Base-by-base conservation (phyloP, 2,329 filamentous ascomycete genomes). In the Aspergillus fijiensis region DNA sequence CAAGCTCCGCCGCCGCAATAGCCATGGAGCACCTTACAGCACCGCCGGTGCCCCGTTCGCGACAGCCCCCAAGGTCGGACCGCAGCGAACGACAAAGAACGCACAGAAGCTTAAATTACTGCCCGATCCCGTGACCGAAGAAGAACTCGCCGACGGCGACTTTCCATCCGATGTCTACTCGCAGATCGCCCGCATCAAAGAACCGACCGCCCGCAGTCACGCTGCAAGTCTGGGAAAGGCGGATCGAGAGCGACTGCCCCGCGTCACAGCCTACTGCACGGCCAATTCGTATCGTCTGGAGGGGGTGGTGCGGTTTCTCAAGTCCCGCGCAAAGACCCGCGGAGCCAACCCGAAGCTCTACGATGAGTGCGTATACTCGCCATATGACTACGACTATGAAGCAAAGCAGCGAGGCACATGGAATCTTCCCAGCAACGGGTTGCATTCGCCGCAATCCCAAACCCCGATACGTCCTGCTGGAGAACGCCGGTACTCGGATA, bases 61-160 rank as follows among this genome's bases (percentile, higher is more conserved):
- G n/a, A 75, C 79, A 1, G 68, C 73, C 19, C 78, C 83, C 55
- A 97, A 98, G 78, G 92, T 97, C 60, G 95, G 95, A 2, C 94
- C 95, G 0, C 95, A 99, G 75, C 83, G 95, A 75, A 98, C 92
- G 59, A 96, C 93, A 25, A 96, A 96, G 77, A 97, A 91, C 65
- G 92, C 92, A 1, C 92, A 98, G 80, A 99, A 99, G 80, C 84
- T 99, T 62, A 99, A 99, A 79, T 84, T 99, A n/a, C 81, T 99
- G 16, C 95, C 95, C 0, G 95, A 95, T 71, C 92, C 93, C 0
- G 91, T 96, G 60, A 84, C 91, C 49, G 91, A 93, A 39, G 90
- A 91, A 25, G 91, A 93, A 49, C 87, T 82, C 19, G 67, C 82
- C 65, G 93, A 98, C 63, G 94, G 96, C 70, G 94, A 97, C 76